Evolutionary conservation across 495 filamentous ascomycete species (phyloP).

Genomic region (Penicillium soppii): DNA sequence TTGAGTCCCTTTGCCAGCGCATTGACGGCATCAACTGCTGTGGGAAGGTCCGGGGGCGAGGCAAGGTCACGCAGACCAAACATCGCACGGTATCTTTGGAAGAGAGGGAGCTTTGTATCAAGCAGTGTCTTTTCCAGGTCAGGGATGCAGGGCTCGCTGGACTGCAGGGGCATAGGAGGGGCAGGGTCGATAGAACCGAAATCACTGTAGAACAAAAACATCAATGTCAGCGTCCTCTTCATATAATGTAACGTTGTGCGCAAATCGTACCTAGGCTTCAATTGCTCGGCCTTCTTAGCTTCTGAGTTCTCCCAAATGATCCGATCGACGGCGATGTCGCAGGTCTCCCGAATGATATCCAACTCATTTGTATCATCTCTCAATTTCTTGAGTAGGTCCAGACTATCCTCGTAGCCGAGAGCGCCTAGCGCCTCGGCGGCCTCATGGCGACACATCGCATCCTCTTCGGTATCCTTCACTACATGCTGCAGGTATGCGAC

Average conservation of each 20-base stretch:
- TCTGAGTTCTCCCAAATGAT: slow-evolving; percentile 90
- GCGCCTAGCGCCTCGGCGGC: slow-evolving; percentile 94
- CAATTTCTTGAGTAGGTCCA: slow-evolving; percentile 69
- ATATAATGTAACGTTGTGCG: background rate
- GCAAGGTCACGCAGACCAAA: slow-evolving; percentile 92
- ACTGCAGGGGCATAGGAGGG: slow-evolving; percentile 71
- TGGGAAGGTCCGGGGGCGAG: slow-evolving; percentile 86
- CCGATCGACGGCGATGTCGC: slow-evolving; percentile 90
- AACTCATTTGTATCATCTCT: slow-evolving; percentile 69
- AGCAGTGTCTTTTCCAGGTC: slow-evolving; percentile 74
- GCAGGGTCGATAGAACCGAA: slow-evolving; percentile 96
- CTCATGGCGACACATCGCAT: slow-evolving; percentile 95
- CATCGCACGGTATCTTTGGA: slow-evolving; percentile 95
- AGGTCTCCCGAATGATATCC: slow-evolving; percentile 88
- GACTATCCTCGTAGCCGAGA: slow-evolving; percentile 67
- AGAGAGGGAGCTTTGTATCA: slow-evolving; percentile 75
- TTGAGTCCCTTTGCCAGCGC: slow-evolving; percentile 83
- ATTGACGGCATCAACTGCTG: slow-evolving; percentile 77
- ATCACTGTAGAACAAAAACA: slow-evolving; percentile 55
- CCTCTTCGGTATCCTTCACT: slow-evolving; percentile 75
- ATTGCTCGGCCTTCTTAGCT: slow-evolving; percentile 65
- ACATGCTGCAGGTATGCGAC: slow-evolving; percentile 71
- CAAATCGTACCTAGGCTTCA: slow-evolving; percentile 68
- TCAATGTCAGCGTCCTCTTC: slow-evolving; percentile 6
- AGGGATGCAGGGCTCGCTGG: slow-evolving; percentile 59